These are phyloP conservation scores for Davidsoniella eucalypti DNA, from an alignment of 2,329 filamentous ascomycete genomes.

Conservation along the genomic window DNA sequence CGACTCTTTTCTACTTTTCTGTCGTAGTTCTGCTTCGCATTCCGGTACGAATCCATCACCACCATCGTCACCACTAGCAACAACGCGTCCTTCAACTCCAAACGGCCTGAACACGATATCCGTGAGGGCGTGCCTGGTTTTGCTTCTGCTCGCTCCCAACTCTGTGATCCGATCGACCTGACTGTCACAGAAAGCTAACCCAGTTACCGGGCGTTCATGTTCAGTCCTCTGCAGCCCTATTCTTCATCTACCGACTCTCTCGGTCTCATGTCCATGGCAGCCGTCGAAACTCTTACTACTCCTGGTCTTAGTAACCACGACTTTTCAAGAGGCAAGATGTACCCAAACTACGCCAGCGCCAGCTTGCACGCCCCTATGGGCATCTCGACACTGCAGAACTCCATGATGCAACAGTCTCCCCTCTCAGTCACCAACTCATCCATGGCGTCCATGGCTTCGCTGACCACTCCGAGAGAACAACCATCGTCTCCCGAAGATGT, in stretches of 20 bases:
- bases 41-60: too few species aligned
- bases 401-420: conserved; percentile 5
- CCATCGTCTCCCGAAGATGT: conserved; percentile 1
- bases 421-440: neutral
- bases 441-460: neutral
- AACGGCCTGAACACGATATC: too few species aligned
- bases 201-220: conserved; percentile 2
- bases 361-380: conserved; percentile 5
- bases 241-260: conserved; percentile 1
- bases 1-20: neutral
- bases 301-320: conserved; percentile 10
- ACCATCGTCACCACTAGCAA: too few species aligned
- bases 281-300: conserved; percentile 7
- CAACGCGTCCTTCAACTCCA: too few species aligned
- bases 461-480: neutral
- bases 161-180: neutral
- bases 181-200: too few species aligned
- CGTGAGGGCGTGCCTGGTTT: neutral
- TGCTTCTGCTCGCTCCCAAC: neutral
- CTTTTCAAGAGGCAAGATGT: conserved; percentile 11
- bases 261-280: conserved; percentile 11
- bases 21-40: too few species aligned
- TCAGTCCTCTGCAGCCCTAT: neutral
- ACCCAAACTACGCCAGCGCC: conserved; percentile 3
- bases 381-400: conserved; percentile 1